These are phyloP conservation scores for Chrysanthemum lavandulifolium DNA, from an alignment of 129 eudicot genomes.

Conservation along the genomic window DNA sequence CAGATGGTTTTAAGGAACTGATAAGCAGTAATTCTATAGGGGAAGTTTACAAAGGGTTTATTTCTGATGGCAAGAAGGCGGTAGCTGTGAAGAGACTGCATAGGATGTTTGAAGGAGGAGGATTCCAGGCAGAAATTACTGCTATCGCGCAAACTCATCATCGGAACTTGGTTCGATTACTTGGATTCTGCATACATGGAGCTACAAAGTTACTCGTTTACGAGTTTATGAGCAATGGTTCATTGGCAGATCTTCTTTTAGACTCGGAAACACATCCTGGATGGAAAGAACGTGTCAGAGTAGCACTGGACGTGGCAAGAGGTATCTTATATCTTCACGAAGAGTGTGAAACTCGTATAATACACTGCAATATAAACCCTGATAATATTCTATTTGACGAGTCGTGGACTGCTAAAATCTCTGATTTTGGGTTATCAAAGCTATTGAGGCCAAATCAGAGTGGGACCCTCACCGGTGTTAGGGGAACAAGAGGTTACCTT, in stretches of 20 bases:
- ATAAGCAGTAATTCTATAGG: conserved; percentile 24
- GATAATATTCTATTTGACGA: conserved; percentile 44
- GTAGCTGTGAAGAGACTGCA: conserved; percentile 37
- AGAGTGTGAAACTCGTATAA: conserved; percentile 38
- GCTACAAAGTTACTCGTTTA: conserved; percentile 33
- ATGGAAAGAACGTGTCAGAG: conserved; percentile 25
- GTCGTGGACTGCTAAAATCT: conserved; percentile 38
- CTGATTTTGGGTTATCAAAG: conserved; percentile 51
- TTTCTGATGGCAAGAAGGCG: conserved; percentile 24
- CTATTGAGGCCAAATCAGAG: conserved; percentile 34
- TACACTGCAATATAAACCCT: conserved; percentile 48
- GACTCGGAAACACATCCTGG: conserved; percentile 11
- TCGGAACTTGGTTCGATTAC: conserved; percentile 38
- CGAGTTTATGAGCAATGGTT: conserved; percentile 43
- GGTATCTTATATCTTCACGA: conserved; percentile 46
- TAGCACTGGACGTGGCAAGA: conserved; percentile 39
- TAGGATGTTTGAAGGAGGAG: conserved; percentile 29
- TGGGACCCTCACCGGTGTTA: conserved; percentile 23
- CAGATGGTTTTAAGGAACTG: conserved; percentile 39
- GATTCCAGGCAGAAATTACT: conserved; percentile 34
- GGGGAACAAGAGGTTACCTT: conserved; percentile 36
- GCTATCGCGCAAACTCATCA: conserved; percentile 44
- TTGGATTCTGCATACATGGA: conserved; percentile 44
- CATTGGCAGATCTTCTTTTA: conserved; percentile 32
- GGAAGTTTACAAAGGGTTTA: conserved; percentile 35